Evolutionary conservation across 2,329 filamentous ascomycete species (phyloP), one percentile per base, ranked within the genome.

Genomic region (Diplodia intermedia): DNA sequence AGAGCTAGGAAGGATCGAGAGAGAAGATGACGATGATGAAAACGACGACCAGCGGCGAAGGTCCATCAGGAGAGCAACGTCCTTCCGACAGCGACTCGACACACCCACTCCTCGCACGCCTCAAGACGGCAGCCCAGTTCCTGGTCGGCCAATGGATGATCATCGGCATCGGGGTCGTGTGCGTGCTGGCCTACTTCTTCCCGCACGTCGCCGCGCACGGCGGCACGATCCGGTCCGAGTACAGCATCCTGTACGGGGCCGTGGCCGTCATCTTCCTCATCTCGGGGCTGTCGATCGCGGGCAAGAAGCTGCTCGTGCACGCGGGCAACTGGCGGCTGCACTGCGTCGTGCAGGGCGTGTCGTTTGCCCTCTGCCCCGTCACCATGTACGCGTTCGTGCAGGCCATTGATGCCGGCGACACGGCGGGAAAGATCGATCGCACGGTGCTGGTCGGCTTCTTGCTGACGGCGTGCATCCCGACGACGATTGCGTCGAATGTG

Each of bases 171-270:
- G 57, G 57, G n/a, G 50, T 65, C 36, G 66, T 60, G 4, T 68
- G 66, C 66, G 29, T 50, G 20, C 57, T 68, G 12, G 66, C 57
- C 50, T 65, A 68, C 57, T 49, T 56, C 49, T 68, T 68, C 52
- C 66, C 66, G 4, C 40, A 47, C 52, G 52, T 68, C 50, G 66
- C 66, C 12, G 66, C 66, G 7, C 66, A 68, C 52, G 66, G 66
- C 57, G 66, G 66, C 26, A 15, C 31, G 50, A 68, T 68, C 57
- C 57, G 66, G 50, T 56, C 50, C 36, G 52, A 68, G 26, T 68
- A 68, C 66, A 63, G 57, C 57, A 65, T 68, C 52, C 66, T 68
- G 36, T 68, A 68, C 66, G 66, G 66, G 26, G 66, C 66, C 49
- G 66, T 68, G 4, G 66, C 66, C 52, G 33, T 68, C 66, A 68